Evolutionary conservation across 805 yeast species (phyloP).

Genomic region (Candida nonsorbophila): DNA sequence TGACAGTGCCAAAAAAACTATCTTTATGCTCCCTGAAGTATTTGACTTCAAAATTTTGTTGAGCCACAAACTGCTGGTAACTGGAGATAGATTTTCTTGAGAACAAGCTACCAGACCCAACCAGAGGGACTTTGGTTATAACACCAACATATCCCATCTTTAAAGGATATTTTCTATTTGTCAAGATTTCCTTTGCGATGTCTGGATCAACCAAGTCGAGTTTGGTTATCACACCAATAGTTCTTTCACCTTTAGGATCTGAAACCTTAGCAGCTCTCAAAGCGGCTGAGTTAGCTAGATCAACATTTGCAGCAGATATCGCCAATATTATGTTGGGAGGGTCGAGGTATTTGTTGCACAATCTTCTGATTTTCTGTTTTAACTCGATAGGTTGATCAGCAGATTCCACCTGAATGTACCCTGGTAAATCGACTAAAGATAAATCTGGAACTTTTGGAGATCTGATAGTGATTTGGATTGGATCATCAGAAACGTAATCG

Average conservation of each 20-base stretch:
- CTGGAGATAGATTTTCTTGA: slow-evolving; percentile 42
- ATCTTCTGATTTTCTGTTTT: slow-evolving; percentile 68
- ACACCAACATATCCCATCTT: slow-evolving; percentile 98
- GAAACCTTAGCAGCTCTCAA: slow-evolving; percentile 82
- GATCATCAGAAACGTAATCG: slow-evolving; percentile 88
- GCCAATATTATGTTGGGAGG: slow-evolving; percentile 94
- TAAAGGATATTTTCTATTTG: slow-evolving; percentile 81
- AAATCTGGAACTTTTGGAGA: slow-evolving; percentile 88
- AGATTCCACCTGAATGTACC: slow-evolving; percentile 94
- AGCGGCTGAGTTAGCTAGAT: slow-evolving; percentile 93
- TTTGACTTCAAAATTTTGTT: slow-evolving; percentile 49
- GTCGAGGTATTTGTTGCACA: slow-evolving; percentile 82
- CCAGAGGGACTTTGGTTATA: slow-evolving; percentile 69
- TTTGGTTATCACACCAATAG: slow-evolving; percentile 94
- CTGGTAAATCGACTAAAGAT: slow-evolving; percentile 92
- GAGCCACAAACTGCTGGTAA: slow-evolving; percentile 60
- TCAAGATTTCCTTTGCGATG: slow-evolving; percentile 60
- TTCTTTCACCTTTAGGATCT: slow-evolving; percentile 93
- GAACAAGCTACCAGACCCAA: slow-evolving; percentile 34
- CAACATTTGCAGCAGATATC: slow-evolving; percentile 96
- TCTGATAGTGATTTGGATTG: slow-evolving; percentile 85
- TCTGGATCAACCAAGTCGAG: slow-evolving; percentile 82
- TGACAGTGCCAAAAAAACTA: slow-evolving; percentile 57
- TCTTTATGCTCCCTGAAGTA: slow-evolving; percentile 63
- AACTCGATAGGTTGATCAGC: slow-evolving; percentile 90